phyloP scores from a whole-genome alignment of 148 eudicot genomes.

The Polygonum maritimum region DNA sequence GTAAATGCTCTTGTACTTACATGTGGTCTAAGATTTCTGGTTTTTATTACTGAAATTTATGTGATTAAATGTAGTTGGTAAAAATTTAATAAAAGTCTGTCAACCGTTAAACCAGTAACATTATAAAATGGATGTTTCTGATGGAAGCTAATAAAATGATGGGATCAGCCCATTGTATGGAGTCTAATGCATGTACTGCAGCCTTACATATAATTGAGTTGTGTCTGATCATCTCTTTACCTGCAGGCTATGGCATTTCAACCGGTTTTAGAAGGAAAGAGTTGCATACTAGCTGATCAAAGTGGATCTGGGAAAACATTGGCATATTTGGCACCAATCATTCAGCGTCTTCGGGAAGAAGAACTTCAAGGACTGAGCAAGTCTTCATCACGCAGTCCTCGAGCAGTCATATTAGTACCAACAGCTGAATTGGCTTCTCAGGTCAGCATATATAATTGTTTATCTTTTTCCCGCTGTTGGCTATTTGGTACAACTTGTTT shows the following conservation, averaged over 20 bases:
- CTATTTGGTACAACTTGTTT: constrained; percentile 1
- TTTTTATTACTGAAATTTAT: not conserved
- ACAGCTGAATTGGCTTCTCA: constrained; percentile 97
- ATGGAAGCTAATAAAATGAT: not conserved
- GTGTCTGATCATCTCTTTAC: constrained; percentile 8
- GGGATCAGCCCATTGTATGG: not conserved
- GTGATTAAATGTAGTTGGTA: not conserved
- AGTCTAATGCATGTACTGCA: constrained; percentile 2
- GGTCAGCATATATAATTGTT: constrained; percentile 29
- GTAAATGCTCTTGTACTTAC: constrained; percentile 20
- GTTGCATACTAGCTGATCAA: constrained; percentile 94
- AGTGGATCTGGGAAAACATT: constrained; percentile 99
- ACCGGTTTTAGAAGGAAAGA: constrained; percentile 52
- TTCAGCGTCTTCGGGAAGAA: constrained; percentile 81
- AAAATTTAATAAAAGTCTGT: not conserved
- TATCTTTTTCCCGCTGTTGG: not conserved
- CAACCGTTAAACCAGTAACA: not conserved
- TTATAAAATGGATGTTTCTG: not conserved
- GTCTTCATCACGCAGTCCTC: constrained; percentile 66
- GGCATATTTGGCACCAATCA: constrained; percentile 82
- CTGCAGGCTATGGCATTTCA: constrained; percentile 79
- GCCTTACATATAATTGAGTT: constrained; percentile 5
- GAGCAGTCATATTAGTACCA: constrained; percentile 81
- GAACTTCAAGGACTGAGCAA: constrained; percentile 73
- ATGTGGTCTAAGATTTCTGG: not conserved